Percentiles rank a stretch among this genome's conserved stretches.
Evolutionary conservation across 176 grass and related monocot genomes (phyloP).

Genomic region (Hordeum vulgare): MorexV3_pseudomolecules_assembly NC_058519.1:389941593-389942092

Average conservation of each 20-base stretch:
- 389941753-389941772: not conserved
- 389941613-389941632: conserved; percentile 9
- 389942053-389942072: too few relatives aligned
- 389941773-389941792: not conserved
- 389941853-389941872: conserved; percentile 28
- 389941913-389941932: conserved; percentile 10
- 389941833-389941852: conserved; percentile 77
- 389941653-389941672: conserved; percentile 33
- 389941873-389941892: conserved; percentile 43
- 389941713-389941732: conserved; percentile 27
- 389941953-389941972: conserved; percentile 22
- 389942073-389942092: too few relatives aligned
- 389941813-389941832: conserved; percentile 11
- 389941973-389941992: not conserved
- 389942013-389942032: too few relatives aligned
- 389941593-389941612: not conserved
- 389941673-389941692: conserved; percentile 25
- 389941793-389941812: not conserved
- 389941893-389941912: conserved; percentile 56
- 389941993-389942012: conserved; percentile 1
- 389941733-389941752: conserved; percentile 62
- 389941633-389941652: not conserved
- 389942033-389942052: too few relatives aligned
- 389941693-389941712: conserved; percentile 20
- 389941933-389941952: conserved; percentile 33